Conservation (phyloP, 805 yeast species). For the Lachancea fermentati region DNA sequence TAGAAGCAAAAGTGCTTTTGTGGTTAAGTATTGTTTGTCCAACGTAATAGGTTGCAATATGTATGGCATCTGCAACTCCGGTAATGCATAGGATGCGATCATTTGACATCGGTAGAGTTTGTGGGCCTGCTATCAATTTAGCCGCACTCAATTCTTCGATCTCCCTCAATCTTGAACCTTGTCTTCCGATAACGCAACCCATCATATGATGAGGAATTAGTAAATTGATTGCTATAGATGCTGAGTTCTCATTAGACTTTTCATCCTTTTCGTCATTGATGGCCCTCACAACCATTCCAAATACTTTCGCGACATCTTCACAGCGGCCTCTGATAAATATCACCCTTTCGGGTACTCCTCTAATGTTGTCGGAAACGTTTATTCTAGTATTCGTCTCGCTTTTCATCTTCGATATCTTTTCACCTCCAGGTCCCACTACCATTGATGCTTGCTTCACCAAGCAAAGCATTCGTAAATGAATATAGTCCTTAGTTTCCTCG, state of each 20-base stretch:
- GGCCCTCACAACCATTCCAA: constrained; percentile 65
- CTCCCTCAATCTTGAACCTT: constrained; percentile 67
- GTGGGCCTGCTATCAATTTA: constrained; percentile 64
- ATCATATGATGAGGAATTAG: constrained; percentile 73
- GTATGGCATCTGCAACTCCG: constrained; percentile 85
- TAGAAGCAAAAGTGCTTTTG: constrained; percentile 42
- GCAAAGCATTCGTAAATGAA: constrained; percentile 69
- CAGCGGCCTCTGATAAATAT: constrained; percentile 68
- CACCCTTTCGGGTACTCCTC: constrained; percentile 69
- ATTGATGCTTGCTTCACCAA: constrained; percentile 69
- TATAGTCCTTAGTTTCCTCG: constrained; percentile 51
- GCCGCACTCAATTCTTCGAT: constrained; percentile 82
- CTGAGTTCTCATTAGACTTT: constrained; percentile 53
- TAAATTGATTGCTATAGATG: constrained; percentile 51
- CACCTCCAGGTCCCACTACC: constrained; percentile 80
- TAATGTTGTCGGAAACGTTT: constrained; percentile 66
- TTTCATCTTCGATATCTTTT: constrained; percentile 57
- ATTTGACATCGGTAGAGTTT: constrained; percentile 66
- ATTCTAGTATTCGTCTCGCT: constrained; percentile 58
- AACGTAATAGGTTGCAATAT: constrained; percentile 72
- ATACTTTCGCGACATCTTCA: constrained; percentile 75
- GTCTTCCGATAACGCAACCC: constrained; percentile 77
- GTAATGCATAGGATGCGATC: constrained; percentile 65
- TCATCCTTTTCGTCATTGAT: constrained; percentile 45
- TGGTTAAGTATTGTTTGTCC: constrained; percentile 63